Conservation (phyloP, 2,329 filamentous ascomycete species). For the Claviceps cyperi region DNA sequence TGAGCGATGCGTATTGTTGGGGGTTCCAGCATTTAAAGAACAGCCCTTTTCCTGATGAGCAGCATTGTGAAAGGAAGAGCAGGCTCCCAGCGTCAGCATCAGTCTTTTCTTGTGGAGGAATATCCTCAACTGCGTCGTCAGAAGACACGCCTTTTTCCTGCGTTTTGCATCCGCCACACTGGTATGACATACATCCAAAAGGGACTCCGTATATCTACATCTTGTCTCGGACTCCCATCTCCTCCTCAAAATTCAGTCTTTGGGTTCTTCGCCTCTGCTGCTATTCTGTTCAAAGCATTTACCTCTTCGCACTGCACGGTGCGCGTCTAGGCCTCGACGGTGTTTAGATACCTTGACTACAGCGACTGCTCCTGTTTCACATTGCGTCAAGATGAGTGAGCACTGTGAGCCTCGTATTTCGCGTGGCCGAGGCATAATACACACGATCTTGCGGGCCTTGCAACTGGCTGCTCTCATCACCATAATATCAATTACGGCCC, state of each 20-base stretch:
- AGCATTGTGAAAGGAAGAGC: too few species aligned
- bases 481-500: slow-evolving; percentile 61
- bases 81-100: too few species aligned
- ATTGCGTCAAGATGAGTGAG: slow-evolving; percentile 26
- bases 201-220: not conserved
- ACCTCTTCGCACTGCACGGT: slow-evolving; percentile 25
- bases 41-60: too few species aligned
- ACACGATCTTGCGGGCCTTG: slow-evolving; percentile 57
- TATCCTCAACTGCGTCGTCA: too few species aligned
- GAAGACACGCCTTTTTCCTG: too few species aligned
- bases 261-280: slow-evolving; percentile 16
- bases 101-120: too few species aligned
- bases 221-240: not conserved
- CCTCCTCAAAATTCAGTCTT: slow-evolving; percentile 19
- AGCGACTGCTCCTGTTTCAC: slow-evolving; percentile 10
- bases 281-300: slow-evolving; percentile 27
- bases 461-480: slow-evolving; percentile 58
- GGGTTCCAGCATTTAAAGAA: too few species aligned
- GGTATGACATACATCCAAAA: not conserved
- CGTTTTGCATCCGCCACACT: not conserved
- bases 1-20: too few species aligned
- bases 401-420: slow-evolving; percentile 37
- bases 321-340: slow-evolving; percentile 25
- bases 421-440: slow-evolving; percentile 65
- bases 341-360: slow-evolving; percentile 22